Conservation (phyloP, 106 monocot genomes). For the Posidonia australis region DNA sequence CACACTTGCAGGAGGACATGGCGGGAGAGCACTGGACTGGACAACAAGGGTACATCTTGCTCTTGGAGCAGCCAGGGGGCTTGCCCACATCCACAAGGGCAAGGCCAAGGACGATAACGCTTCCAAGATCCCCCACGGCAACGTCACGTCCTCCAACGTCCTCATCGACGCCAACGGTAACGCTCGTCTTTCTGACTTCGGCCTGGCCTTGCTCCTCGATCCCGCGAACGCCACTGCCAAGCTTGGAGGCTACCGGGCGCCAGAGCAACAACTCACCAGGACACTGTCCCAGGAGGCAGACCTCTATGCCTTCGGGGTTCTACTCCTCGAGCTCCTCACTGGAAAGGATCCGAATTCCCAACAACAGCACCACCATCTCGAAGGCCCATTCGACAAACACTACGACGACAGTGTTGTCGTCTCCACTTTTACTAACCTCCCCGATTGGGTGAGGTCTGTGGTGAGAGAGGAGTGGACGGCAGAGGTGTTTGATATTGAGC, state of each 20-base stretch:
- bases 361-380: too few relatives aligned
- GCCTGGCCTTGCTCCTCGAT: constrained; percentile 13
- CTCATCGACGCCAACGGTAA: constrained; percentile 35
- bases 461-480: constrained; percentile 16
- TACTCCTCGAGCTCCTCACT: constrained; percentile 33
- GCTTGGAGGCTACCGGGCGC: constrained; percentile 22
- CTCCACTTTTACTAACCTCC: constrained; percentile 47
- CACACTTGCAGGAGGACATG: too few relatives aligned
- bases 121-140: constrained; percentile 25
- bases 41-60: constrained; percentile 22
- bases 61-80: constrained; percentile 26
- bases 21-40: constrained; percentile 39
- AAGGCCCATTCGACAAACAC: too few relatives aligned
- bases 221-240: constrained; percentile 4
- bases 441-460: constrained; percentile 18
- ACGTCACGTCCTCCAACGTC: constrained; percentile 40
- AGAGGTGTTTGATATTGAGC: constrained; percentile 24
- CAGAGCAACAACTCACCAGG: constrained; percentile 17
- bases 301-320: constrained; percentile 35
- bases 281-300: constrained; percentile 12
- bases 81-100: constrained; percentile 30
- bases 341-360: constrained; percentile 10
- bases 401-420: too few relatives aligned
- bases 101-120: neutral
- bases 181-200: constrained; percentile 32